Base-by-base conservation (phyloP, 495 filamentous ascomycete genomes). In the Daldinia caldariorum region DNA sequence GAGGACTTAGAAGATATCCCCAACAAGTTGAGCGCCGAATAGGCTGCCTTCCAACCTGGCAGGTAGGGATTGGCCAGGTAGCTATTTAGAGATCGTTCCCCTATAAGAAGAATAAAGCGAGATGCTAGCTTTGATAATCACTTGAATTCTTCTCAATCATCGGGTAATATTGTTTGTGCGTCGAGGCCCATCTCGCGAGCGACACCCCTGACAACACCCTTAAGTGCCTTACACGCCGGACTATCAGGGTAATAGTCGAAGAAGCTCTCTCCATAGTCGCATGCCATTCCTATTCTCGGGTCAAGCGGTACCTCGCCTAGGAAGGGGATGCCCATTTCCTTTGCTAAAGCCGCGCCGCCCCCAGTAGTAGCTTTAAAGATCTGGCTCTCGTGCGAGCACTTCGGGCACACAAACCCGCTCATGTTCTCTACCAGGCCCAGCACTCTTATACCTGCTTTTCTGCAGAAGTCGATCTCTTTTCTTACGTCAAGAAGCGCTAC, bases 201-300 rank as follows among this genome's bases (percentile, higher is more conserved):
- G 43, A 97, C 81, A 26, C 85, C 87, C 49, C 83, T 86, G 5
- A 97, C 94, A 29, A 97, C 92, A 32, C 79, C 80, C 80, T 86
- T 89, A 35, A 97, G 84, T 3, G 93, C 93, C 65, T 82, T 82
- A 71, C 91, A 94, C 2, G 94, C 94, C 31, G 94, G 94, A 70
- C 92, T 97, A 67, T 98, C 94, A 0, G 94, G 92, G 78, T 91
- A 99, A 47, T 87, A 86, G 63, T 98, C 94, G 71, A 98, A 92
- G 79, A 97, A 98, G 77, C 93, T 97, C 86, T 98, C 96, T 1
- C 95, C 95, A 79, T 91, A 97, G 76, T 99, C 95, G 73, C 94
- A 96, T 3, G 93, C 89, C 91, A 97, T 97, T 1, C 95, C 94
- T 58, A 99, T 94, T 53, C 94, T 83, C 4, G 95, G 94, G 71